Conservation (phyloP, 2,329 filamentous ascomycete genomes). For the Hymenoscyphus fructigenus region DNA sequence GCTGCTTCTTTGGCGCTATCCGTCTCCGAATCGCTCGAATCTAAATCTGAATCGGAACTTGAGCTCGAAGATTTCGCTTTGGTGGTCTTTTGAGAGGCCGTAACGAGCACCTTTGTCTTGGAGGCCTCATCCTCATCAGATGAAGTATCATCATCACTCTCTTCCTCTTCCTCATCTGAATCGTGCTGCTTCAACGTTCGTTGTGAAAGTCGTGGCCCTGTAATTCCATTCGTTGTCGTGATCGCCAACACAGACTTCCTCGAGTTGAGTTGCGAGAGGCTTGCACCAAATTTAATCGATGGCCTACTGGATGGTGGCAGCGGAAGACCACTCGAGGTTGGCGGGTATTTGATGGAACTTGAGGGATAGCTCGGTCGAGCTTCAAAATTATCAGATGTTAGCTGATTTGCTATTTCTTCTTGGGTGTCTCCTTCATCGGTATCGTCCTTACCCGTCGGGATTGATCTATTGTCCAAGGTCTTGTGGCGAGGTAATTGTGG, state of each 20-base stretch:
- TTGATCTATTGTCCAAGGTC: neutral
- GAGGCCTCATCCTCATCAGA: constrained; percentile 7
- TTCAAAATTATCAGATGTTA: constrained; percentile 34
- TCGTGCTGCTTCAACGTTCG: constrained; percentile 2
- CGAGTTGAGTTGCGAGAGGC: constrained; percentile 17
- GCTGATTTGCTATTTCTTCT: constrained; percentile 33
- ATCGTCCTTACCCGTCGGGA: constrained; percentile 23
- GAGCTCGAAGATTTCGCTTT: constrained; percentile 3
- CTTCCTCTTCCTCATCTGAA: constrained; percentile 14
- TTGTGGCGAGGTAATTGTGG: constrained; percentile 16
- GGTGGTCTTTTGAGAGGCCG: neutral
- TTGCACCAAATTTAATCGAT: constrained; percentile 16
- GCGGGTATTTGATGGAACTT: constrained; percentile 12
- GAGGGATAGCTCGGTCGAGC: constrained; percentile 15
- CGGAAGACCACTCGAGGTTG: constrained; percentile 17
- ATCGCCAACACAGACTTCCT: constrained; percentile 16
- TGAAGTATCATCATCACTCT: constrained; percentile 10
- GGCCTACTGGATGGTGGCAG: constrained; percentile 9
- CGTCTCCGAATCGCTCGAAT: neutral
- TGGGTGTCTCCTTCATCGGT: constrained; percentile 28
- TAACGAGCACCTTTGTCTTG: constrained; percentile 2
- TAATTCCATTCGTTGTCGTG: constrained; percentile 9
- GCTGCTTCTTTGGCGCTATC: constrained; percentile 5
- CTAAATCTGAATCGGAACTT: constrained; percentile 14
- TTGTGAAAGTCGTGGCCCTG: neutral